phyloP scores from a whole-genome alignment of 495 filamentous ascomycete genomes.

The Cladorrhinum samala region DNA sequence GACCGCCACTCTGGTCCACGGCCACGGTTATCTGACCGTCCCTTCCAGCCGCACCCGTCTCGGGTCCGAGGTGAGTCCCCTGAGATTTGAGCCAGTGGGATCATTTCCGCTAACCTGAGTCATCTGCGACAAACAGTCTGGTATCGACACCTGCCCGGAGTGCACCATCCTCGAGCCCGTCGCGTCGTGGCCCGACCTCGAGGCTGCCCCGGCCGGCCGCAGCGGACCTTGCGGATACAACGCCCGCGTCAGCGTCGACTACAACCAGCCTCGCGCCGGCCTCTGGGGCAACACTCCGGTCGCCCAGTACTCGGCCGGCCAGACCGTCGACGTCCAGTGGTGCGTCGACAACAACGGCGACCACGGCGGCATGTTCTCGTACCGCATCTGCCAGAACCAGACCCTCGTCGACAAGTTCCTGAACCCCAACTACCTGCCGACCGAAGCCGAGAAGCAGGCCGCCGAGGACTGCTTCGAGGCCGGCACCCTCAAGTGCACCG shows the following conservation, averaged over 20 bases:
- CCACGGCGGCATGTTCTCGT: constrained; percentile 55
- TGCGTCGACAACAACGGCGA: constrained; percentile 55
- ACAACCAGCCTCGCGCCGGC: constrained; percentile 41
- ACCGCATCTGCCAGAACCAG: constrained; percentile 51
- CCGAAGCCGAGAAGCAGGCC: constrained; percentile 47
- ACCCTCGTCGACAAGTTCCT: constrained; percentile 47
- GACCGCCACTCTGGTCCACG: constrained; percentile 17
- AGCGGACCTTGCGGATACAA: constrained; percentile 54
- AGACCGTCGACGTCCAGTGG: constrained; percentile 48
- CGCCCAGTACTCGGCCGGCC: constrained; percentile 40
- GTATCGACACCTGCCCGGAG: constrained; percentile 48
- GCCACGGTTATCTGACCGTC: constrained; percentile 46
- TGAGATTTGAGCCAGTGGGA: not conserved
- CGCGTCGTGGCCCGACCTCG: constrained; percentile 44
- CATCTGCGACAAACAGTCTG: constrained; percentile 28
- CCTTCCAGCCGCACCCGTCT: constrained; percentile 44
- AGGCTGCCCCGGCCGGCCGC: constrained; percentile 40
- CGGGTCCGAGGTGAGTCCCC: constrained; percentile 37
- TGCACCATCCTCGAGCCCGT: constrained; percentile 54
- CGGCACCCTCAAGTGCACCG: constrained; percentile 44
- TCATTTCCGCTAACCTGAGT: not conserved
- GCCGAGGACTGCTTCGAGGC: constrained; percentile 50
- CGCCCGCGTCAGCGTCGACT: constrained; percentile 48
- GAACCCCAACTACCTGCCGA: constrained; percentile 45
- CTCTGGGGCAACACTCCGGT: constrained; percentile 43